A percentile compares a stretch with the other conserved stretches of the same genome.
Evolutionary conservation across 2,329 filamentous ascomycete genomes (phyloP).

Genomic region (Neofusicoccum parvum): DNA sequence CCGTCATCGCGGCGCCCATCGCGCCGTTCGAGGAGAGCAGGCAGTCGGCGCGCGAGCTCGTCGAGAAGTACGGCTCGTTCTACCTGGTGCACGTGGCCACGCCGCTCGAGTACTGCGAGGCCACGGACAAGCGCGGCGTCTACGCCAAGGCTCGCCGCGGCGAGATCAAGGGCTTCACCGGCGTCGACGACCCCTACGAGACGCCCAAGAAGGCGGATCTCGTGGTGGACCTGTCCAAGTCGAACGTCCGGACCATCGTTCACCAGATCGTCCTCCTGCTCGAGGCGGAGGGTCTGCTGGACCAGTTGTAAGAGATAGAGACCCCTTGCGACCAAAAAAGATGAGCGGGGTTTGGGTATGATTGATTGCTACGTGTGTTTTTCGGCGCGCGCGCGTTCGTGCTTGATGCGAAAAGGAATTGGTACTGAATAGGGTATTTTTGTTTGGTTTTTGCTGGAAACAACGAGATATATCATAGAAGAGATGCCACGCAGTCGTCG

Average conservation of each 20-base stretch:
- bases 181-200: conserved; percentile 97
- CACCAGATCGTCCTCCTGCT: conserved; percentile 95
- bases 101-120: conserved; percentile 87
- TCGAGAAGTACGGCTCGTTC: conserved; percentile 88
- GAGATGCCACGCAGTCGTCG: not conserved
- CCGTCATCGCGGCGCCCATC: conserved; percentile 95
- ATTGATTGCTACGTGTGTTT: not conserved
- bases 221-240: conserved; percentile 81
- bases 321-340: not conserved
- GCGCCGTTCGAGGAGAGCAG: conserved; percentile 85
- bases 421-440: not conserved
- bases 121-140: conserved; percentile 90
- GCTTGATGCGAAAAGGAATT: not conserved
- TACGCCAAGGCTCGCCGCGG: conserved; percentile 82
- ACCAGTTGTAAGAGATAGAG: conserved; percentile 52
- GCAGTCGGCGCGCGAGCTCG: conserved; percentile 75
- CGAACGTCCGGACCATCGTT: conserved; percentile 86
- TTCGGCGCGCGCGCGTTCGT: not conserved
- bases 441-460: not conserved
- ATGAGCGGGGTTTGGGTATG: not conserved
- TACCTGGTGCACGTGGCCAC: conserved; percentile 96
- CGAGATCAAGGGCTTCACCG: conserved; percentile 97
- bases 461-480: conserved; percentile 1
- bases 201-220: conserved; percentile 77
- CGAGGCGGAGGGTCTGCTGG: conserved; percentile 85